These are phyloP conservation scores for Evansstolkia leycettana DNA, from an alignment of 495 filamentous ascomycete species.

Conservation along the genomic window DNA sequence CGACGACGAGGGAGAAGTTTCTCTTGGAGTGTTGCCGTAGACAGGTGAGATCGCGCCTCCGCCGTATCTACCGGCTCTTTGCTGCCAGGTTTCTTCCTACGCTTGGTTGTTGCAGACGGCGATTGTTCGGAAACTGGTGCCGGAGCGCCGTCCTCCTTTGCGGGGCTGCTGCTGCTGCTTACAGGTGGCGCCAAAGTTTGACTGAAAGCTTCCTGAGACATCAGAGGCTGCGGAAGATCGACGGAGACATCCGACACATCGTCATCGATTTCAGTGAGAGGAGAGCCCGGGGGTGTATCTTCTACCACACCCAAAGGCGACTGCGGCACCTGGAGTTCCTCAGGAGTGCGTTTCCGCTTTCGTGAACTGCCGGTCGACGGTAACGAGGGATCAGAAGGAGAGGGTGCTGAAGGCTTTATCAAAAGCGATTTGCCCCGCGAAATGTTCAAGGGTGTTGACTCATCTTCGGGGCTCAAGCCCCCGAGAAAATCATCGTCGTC, in stretches of 20 bases:
- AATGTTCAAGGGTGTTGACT: constrained; percentile 50
- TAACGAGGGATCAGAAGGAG: constrained; percentile 9
- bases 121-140: constrained; percentile 10
- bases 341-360: constrained; percentile 22
- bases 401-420: constrained; percentile 8
- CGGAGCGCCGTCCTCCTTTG: constrained; percentile 4
- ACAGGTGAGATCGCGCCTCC: constrained; percentile 22
- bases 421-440: constrained; percentile 22
- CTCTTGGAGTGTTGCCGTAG: constrained; percentile 36
- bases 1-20: constrained; percentile 34
- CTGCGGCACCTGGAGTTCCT: constrained; percentile 12
- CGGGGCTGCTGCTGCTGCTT: constrained; percentile 41
- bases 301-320: constrained; percentile 11
- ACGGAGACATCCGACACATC: constrained; percentile 2
- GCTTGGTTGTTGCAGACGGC: constrained; percentile 12
- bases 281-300: constrained; percentile 11
- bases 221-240: constrained; percentile 4
- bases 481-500: constrained; percentile 43
- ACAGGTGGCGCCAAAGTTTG: constrained; percentile 40
- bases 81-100: neutral
- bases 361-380: constrained; percentile 20
- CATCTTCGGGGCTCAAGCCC: constrained; percentile 49
- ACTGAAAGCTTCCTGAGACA: constrained; percentile 26
- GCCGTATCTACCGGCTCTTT: constrained; percentile 16
- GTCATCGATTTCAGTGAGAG: constrained; percentile 2